phyloP scores from a whole-genome alignment of 2,329 filamentous ascomycete genomes.

The Gaeumannomyces sp. region DNA sequence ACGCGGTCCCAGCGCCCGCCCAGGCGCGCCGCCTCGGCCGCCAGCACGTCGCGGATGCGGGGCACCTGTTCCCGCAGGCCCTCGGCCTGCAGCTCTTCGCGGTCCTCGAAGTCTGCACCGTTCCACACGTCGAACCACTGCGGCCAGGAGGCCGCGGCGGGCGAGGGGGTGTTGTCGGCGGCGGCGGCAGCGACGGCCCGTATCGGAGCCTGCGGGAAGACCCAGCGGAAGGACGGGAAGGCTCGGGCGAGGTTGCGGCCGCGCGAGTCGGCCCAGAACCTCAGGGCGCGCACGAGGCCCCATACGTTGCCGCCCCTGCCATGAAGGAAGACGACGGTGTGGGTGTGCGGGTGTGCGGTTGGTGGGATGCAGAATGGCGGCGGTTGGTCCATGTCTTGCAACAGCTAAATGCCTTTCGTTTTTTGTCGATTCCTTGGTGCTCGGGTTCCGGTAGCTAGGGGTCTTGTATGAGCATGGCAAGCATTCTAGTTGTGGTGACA shows the following conservation, averaged over 20 bases:
- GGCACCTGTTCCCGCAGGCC: conserved; percentile 33
- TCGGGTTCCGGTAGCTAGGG: no score
- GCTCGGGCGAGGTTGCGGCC: conserved; percentile 29
- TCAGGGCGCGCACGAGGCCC: conserved; percentile 20
- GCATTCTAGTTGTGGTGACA: no score
- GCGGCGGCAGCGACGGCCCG: not conserved
- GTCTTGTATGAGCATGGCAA: no score
- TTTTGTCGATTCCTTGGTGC: no score
- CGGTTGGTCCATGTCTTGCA: no score
- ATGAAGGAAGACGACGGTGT: conserved; percentile 39
- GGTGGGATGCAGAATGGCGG: no score
- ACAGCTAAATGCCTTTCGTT: no score
- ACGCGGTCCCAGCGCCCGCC: conserved; percentile 28
- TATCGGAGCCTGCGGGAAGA: conserved; percentile 37
- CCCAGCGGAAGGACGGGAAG: conserved; percentile 41
- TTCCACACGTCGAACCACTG: conserved; percentile 48
- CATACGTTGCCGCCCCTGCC: conserved; percentile 32
- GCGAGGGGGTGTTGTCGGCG: no score
- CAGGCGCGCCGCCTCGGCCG: conserved; percentile 24
- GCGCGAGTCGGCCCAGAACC: conserved; percentile 23
- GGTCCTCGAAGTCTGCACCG: conserved; percentile 29
- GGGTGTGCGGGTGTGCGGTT: conserved; percentile 23
- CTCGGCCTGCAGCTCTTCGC: conserved; percentile 35
- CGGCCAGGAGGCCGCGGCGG: not conserved
- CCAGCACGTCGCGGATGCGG: conserved; percentile 26